Evolutionary conservation across 371 early-diverging fungal genomes (phyloP).

Genomic region (Actinomucor elegans): DNA sequence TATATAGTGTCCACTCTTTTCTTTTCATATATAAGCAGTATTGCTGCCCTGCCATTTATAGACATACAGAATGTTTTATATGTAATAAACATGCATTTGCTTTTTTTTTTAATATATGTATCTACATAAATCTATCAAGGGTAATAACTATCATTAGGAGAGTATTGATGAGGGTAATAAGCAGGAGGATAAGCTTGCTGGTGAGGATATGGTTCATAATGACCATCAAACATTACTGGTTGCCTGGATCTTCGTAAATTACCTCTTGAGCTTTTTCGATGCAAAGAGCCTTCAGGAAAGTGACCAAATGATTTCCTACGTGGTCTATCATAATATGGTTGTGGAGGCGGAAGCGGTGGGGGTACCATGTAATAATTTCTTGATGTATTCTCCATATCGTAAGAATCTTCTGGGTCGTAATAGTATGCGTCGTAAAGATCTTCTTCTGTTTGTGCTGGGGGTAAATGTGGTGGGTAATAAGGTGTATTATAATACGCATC

Average conservation of each 20-base stretch:
- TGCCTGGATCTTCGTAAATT: constrained; percentile 1
- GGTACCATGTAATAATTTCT: background rate
- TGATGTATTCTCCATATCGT: too few relatives aligned
- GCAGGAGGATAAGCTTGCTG: background rate
- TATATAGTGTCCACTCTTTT: background rate
- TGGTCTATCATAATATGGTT: background rate
- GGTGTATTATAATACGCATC: background rate
- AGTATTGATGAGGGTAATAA: constrained; percentile 5
- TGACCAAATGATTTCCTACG: constrained; percentile 13
- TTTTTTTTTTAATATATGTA: background rate
- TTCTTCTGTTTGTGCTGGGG: too few relatives aligned
- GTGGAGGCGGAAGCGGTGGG: background rate
- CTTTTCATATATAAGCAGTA: too few relatives aligned
- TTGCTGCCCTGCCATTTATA: too few relatives aligned
- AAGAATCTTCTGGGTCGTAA: too few relatives aligned
- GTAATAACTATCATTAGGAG: background rate
- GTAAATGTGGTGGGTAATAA: background rate
- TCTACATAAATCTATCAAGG: background rate
- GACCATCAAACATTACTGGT: background rate
- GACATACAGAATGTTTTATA: too few relatives aligned
- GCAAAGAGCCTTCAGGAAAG: background rate
- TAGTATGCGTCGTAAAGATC: too few relatives aligned
- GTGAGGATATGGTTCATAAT: too few relatives aligned
- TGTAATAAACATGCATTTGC: too few relatives aligned
- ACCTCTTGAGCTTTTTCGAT: constrained; percentile 3